Percentiles rank a stretch among this genome's conserved stretches.
These are phyloP conservation scores for Tubosaeta sp. DNA, from an alignment of 768 basidiomycete genomes.

Conservation along the genomic window DNA sequence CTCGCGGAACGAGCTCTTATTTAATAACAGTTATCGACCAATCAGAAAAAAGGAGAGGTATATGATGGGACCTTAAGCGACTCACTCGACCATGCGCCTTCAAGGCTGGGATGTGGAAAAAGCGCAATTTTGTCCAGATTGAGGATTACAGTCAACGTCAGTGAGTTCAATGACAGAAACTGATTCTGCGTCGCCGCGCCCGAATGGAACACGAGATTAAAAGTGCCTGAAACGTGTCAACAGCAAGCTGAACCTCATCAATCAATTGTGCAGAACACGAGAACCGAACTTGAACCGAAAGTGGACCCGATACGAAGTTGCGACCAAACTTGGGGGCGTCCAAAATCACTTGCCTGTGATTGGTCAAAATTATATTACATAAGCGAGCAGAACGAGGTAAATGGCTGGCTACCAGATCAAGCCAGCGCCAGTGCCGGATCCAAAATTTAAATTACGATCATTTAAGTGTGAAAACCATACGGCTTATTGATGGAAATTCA, in stretches of 20 bases:
- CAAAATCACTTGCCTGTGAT: too few species aligned
- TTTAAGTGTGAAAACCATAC: too few species aligned
- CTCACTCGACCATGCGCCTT: background rate
- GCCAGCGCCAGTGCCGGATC: too few species aligned
- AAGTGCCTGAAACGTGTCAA: background rate
- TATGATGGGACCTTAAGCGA: background rate
- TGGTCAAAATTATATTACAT: too few species aligned
- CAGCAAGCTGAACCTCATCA: background rate
- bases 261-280: background rate
- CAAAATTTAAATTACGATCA: too few species aligned
- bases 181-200: background rate
- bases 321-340: background rate
- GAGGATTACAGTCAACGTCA: background rate
- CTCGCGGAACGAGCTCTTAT: constrained; percentile 1
- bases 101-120: background rate
- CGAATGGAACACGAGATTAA: background rate
- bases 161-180: too few species aligned
- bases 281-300: background rate
- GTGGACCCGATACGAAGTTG: background rate
- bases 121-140: background rate
- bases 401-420: too few species aligned
- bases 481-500: too few species aligned
- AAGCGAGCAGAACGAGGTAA: too few species aligned
- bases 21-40: background rate
- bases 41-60: background rate